A percentile compares a stretch with the other conserved stretches of the same genome.
Evolutionary conservation across 805 yeast genomes (phyloP).

Genomic region (Saccharomycopsis babjevae): DNA sequence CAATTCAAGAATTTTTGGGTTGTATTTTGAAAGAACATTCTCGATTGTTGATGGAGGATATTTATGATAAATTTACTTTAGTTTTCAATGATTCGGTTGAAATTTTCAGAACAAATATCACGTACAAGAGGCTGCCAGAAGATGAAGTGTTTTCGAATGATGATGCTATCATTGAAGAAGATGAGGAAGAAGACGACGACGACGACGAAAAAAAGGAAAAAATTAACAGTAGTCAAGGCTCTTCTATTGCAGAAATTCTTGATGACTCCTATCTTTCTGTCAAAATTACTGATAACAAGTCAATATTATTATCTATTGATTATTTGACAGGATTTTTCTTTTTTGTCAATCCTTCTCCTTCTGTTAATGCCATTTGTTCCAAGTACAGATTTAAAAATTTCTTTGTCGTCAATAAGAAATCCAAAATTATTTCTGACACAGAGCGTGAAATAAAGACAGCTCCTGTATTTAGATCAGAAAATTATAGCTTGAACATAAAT

Average conservation of each 20-base stretch:
- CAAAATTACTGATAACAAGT: conserved; percentile 7
- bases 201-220: neutral
- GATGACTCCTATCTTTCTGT: conserved; percentile 8
- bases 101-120: neutral
- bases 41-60: conserved; percentile 5
- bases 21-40: conserved; percentile 14
- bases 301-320: conserved; percentile 11
- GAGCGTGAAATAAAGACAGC: conserved; percentile 11
- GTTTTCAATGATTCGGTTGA: neutral
- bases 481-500: conserved; percentile 2
- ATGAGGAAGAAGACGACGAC: neutral
- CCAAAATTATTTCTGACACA: neutral
- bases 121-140: neutral
- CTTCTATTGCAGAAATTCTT: neutral
- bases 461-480: conserved; percentile 4
- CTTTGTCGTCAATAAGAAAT: conserved; percentile 2
- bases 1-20: conserved; percentile 13
- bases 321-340: conserved; percentile 15
- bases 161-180: conserved; percentile 2
- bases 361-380: conserved; percentile 13
- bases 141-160: neutral
- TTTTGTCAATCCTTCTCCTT: conserved; percentile 17
- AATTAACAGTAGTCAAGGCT: neutral
- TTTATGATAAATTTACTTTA: neutral
- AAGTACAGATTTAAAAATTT: conserved; percentile 16